These are phyloP conservation scores for Cytospora piceicola DNA, from an alignment of 2,329 filamentous ascomycete species.

Conservation along the genomic window DNA sequence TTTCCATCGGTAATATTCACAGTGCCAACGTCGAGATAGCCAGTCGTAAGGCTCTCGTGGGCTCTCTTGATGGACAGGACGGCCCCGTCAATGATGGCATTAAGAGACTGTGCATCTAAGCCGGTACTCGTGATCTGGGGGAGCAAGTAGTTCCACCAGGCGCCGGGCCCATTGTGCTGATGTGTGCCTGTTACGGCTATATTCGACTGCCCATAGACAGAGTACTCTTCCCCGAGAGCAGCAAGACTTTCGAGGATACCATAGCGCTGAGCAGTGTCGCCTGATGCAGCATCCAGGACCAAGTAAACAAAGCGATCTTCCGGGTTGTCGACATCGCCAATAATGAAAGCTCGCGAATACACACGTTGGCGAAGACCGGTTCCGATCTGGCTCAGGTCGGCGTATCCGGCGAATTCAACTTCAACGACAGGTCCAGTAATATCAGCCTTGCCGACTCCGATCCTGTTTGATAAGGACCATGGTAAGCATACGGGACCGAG, in stretches of 20 bases:
- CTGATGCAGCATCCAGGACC: conserved; percentile 83
- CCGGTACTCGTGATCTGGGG: conserved; percentile 89
- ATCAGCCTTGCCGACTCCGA: conserved; percentile 62
- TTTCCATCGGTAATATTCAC: conserved; percentile 70
- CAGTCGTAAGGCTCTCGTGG: conserved; percentile 69
- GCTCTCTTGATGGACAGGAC: conserved; percentile 79
- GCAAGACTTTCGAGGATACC: conserved; percentile 80
- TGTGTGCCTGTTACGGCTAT: conserved; percentile 91
- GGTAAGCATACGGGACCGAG: conserved; percentile 6
- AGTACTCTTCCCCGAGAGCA: conserved; percentile 71
- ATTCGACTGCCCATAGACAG: conserved; percentile 77
- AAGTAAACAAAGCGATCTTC: conserved; percentile 82
- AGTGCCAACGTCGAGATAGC: conserved; percentile 67
- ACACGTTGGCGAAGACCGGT: conserved; percentile 84
- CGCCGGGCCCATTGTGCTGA: conserved; percentile 87
- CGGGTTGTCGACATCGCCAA: conserved; percentile 69
- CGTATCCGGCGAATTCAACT: conserved; percentile 90
- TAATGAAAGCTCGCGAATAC: conserved; percentile 87
- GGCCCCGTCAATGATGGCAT: conserved; percentile 85
- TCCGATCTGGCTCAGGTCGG: conserved; percentile 80
- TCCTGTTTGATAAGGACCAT: conserved; percentile 13
- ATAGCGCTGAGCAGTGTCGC: conserved; percentile 85
- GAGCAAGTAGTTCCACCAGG: conserved; percentile 92
- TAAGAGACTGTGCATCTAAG: conserved; percentile 84
- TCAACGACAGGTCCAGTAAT: conserved; percentile 81